Conservation (phyloP, 352 stramenopile genomes). For the Phytopythium helicoides region DNA sequence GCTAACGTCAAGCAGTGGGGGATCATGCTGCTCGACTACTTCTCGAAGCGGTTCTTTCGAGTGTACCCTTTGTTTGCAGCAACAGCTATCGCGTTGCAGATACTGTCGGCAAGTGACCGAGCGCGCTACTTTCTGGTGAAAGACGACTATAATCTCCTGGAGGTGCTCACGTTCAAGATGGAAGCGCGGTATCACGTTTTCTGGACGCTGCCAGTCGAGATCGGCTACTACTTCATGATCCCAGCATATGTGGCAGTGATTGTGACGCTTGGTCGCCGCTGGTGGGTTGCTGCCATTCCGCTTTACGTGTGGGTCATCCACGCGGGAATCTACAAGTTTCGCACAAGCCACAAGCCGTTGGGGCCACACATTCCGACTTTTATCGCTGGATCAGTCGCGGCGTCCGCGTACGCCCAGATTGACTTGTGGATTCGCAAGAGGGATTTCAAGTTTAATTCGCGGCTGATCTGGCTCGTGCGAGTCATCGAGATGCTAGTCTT, state of each 20-base stretch:
- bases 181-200: slow-evolving; percentile 39
- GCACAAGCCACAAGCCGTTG: slow-evolving; percentile 21
- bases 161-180: slow-evolving; percentile 34
- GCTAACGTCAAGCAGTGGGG: slow-evolving; percentile 15
- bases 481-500: slow-evolving; percentile 15
- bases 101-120: slow-evolving; percentile 25
- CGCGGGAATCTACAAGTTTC: slow-evolving; percentile 14
- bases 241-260: slow-evolving; percentile 27
- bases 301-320: slow-evolving; percentile 18
- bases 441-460: slow-evolving; percentile 14
- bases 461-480: slow-evolving; percentile 15
- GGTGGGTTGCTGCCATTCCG: slow-evolving; percentile 18
- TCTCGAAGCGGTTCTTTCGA: slow-evolving; percentile 48
- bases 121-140: slow-evolving; percentile 23
- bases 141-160: slow-evolving; percentile 22
- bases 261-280: slow-evolving; percentile 12
- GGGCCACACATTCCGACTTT: slow-evolving; percentile 30
- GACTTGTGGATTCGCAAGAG: slow-evolving; percentile 14
- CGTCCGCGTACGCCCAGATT: slow-evolving; percentile 24
- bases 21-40: slow-evolving; percentile 35
- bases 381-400: slow-evolving; percentile 30
- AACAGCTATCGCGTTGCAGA: slow-evolving; percentile 22
- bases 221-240: slow-evolving; percentile 40
- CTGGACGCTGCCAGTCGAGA: slow-evolving; percentile 50
- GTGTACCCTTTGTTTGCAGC: slow-evolving; percentile 56